A percentile compares a stretch with the other conserved stretches of the same genome.
Conservation (phyloP, 2,329 filamentous ascomycete genomes). For the Lasiodiplodia sp. region DNA sequence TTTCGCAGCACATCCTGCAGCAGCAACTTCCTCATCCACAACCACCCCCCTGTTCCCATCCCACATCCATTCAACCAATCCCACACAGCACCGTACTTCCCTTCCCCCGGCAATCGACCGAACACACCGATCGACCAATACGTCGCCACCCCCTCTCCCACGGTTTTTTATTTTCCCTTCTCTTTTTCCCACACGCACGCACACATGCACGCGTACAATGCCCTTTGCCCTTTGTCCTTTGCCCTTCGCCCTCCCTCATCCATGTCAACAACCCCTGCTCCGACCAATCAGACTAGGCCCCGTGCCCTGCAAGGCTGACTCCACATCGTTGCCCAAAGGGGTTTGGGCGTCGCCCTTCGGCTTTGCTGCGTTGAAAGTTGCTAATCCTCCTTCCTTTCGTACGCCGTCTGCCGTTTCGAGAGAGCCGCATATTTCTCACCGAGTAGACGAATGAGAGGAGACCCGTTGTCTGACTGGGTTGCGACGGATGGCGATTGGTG, state of each 20-base stretch:
- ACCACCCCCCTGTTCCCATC: neutral
- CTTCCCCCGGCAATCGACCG: neutral
- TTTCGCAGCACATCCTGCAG: too few species aligned
- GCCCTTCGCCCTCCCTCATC: too few species aligned
- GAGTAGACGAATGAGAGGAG: too few species aligned
- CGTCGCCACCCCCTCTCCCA: neutral
- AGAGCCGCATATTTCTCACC: neutral
- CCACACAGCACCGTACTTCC: neutral
- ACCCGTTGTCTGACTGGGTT: too few species aligned
- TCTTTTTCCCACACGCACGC: too few species aligned
- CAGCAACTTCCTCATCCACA: neutral
- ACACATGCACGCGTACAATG: too few species aligned
- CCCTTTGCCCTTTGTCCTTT: too few species aligned
- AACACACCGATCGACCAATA: neutral
- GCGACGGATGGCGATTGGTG: too few species aligned
- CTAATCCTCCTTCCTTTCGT: neutral
- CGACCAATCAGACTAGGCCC: neutral
- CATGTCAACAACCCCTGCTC: neutral
- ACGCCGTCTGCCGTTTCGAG: neutral
- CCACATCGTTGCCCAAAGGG: constrained; percentile 12
- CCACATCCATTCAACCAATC: neutral
- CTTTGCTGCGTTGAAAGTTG: constrained; percentile 25
- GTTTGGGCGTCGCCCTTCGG: constrained; percentile 22
- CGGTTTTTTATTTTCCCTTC: too few species aligned
- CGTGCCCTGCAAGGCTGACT: neutral